A percentile compares a stretch with the other conserved stretches of the same genome.
Conservation (phyloP, 108 stramenopile genomes). For the Pseudonitzschia delicatissima region DNA sequence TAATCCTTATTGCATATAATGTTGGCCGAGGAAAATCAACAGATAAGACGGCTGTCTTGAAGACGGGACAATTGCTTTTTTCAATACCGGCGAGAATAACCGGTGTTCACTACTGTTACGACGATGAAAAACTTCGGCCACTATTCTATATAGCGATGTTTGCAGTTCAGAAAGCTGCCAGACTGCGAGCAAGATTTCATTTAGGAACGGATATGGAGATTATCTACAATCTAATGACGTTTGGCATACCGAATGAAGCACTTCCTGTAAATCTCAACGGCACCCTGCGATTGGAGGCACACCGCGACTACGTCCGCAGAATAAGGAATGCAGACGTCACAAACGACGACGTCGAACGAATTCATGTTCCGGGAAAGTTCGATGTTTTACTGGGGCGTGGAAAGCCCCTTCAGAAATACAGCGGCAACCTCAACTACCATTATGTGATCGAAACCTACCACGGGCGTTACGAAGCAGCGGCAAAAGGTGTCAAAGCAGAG, state of each 20-base stretch:
- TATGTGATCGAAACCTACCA: slow-evolving; percentile 10
- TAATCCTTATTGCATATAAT: slow-evolving; percentile 27
- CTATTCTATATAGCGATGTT: slow-evolving; percentile 17
- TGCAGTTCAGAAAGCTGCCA: slow-evolving; percentile 14
- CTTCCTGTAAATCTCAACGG: slow-evolving; percentile 21
- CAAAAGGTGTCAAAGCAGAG: slow-evolving; percentile 16
- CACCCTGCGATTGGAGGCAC: slow-evolving; percentile 14
- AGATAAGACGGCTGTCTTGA: slow-evolving; percentile 22
- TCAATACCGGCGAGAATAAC: slow-evolving; percentile 10
- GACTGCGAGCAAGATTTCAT: slow-evolving; percentile 22
- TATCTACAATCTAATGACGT: slow-evolving; percentile 2
- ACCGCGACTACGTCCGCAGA: slow-evolving; percentile 13
- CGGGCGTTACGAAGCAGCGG: slow-evolving; percentile 18
- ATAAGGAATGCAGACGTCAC: background rate
- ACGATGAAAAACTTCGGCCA: slow-evolving; percentile 8
- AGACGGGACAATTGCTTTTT: slow-evolving; percentile 4
- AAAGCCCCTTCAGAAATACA: slow-evolving; percentile 19
- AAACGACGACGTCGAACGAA: background rate
- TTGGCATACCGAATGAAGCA: slow-evolving; percentile 3
- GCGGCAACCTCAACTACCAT: slow-evolving; percentile 16
- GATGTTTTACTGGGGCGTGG: slow-evolving; percentile 26
- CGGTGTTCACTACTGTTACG: slow-evolving; percentile 27
- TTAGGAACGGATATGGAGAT: slow-evolving; percentile 11
- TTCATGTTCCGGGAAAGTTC: slow-evolving; percentile 3
- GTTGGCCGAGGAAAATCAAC: slow-evolving; percentile 8